phyloP scores from a whole-genome alignment of 2,329 filamentous ascomycete species.

The Clonostachys rosea region DNA sequence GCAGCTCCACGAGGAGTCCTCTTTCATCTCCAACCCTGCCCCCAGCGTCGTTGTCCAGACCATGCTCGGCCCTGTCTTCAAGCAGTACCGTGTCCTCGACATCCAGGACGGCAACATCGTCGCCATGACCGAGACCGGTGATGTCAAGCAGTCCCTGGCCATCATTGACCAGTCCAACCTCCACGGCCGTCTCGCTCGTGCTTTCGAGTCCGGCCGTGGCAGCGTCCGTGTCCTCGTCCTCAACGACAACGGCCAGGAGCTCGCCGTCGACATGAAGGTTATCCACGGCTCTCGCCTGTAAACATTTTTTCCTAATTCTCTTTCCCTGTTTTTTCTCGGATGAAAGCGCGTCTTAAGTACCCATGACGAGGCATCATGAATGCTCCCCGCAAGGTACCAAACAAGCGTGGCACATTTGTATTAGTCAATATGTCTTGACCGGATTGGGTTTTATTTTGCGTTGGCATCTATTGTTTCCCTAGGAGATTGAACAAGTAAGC shows the following conservation, averaged over 20 bases:
- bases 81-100: conserved; percentile 99
- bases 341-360: neutral
- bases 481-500: neutral
- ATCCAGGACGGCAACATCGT: conserved; percentile 82
- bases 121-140: conserved; percentile 98
- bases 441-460: too few relatives aligned
- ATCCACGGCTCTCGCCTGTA: conserved; percentile 76
- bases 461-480: too few relatives aligned
- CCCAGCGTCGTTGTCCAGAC: conserved; percentile 98
- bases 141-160: conserved; percentile 92
- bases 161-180: conserved; percentile 95
- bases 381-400: too few relatives aligned
- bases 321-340: neutral
- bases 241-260: conserved; percentile 86
- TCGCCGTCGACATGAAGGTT: conserved; percentile 98
- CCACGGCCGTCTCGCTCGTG: conserved; percentile 71
- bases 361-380: too few relatives aligned
- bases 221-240: conserved; percentile 94
- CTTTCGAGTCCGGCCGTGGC: conserved; percentile 89
- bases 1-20: conserved; percentile 98
- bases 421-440: too few relatives aligned
- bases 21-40: conserved; percentile 93
- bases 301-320: conserved; percentile 8
- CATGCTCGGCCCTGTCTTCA: conserved; percentile 99
- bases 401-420: too few relatives aligned